Conservation (phyloP, 2,329 filamentous ascomycete species). For the Fonsecaea pugnacius region DNA sequence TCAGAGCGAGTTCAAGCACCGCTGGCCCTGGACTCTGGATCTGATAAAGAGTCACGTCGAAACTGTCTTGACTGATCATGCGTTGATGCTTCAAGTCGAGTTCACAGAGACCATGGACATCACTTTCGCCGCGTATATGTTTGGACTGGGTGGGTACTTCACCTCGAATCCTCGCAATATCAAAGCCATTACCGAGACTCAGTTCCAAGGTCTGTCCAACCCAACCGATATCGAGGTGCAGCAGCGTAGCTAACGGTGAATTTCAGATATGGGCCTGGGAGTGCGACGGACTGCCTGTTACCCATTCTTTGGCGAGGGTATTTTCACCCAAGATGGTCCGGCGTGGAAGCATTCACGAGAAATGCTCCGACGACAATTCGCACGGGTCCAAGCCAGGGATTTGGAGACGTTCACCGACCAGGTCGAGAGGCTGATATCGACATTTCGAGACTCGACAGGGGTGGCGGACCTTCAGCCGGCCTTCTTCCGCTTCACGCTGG, state of each 20-base stretch:
- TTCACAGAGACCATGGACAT: conserved; percentile 23
- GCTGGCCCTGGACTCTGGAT: conserved; percentile 15
- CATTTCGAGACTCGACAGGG: conserved; percentile 19
- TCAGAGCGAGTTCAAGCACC: conserved; percentile 10
- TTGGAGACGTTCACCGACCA: conserved; percentile 40
- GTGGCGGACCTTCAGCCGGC: conserved; percentile 52
- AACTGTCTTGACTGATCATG: conserved; percentile 13
- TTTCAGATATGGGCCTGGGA: conserved; percentile 13
- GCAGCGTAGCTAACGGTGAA: neutral
- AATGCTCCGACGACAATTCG: conserved; percentile 47
- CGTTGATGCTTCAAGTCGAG: conserved; percentile 20
- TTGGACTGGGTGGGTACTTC: conserved; percentile 14
- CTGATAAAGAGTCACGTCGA: conserved; percentile 17
- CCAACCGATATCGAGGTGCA: neutral
- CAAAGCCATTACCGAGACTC: conserved; percentile 20
- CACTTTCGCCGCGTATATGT: conserved; percentile 16
- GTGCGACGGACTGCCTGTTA: conserved; percentile 12
- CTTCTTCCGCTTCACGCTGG: conserved; percentile 55
- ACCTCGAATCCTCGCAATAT: conserved; percentile 18
- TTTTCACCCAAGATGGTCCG: conserved; percentile 47
- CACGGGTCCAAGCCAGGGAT: conserved; percentile 41
- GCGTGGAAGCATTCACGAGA: conserved; percentile 39
- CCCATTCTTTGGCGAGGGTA: conserved; percentile 45
- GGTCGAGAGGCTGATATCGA: conserved; percentile 27
- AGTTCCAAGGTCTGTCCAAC: conserved; percentile 10